A percentile compares a stretch with the other conserved stretches of the same genome.
These are phyloP conservation scores for Kodamaea plutei DNA, from an alignment of 1,139 yeast genomes.

Conservation along the genomic window DNA sequence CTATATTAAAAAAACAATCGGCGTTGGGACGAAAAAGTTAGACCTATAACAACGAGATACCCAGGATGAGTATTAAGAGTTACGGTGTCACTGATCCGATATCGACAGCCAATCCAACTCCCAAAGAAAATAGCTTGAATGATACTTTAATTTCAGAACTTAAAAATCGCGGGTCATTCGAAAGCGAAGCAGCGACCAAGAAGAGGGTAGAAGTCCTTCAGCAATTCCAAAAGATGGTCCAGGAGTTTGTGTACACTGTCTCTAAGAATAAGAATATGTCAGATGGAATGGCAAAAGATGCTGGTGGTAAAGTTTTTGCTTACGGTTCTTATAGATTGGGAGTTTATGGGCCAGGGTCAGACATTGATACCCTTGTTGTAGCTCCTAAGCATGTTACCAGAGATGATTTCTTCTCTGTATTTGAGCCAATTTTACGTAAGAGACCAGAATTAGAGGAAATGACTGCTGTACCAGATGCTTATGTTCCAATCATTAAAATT, in stretches of 20 bases:
- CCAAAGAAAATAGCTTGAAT: conserved; percentile 70
- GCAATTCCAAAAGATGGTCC: conserved; percentile 63
- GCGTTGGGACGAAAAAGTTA: background rate
- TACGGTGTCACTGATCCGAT: conserved; percentile 93
- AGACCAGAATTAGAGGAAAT: conserved; percentile 85
- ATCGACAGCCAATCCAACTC: conserved; percentile 77
- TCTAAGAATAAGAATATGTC: conserved; percentile 83
- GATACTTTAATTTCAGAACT: conserved; percentile 75
- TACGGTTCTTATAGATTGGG: conserved; percentile 94
- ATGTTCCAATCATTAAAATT: conserved; percentile 88
- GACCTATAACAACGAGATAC: background rate
- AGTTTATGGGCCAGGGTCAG: conserved; percentile 97
- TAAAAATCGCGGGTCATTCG: conserved; percentile 84
- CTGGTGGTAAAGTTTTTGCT: conserved; percentile 95
- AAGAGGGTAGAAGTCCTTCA: conserved; percentile 73
- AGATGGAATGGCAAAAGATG: conserved; percentile 95
- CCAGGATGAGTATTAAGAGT: conserved; percentile 21
- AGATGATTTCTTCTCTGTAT: conserved; percentile 81
- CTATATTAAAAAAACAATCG: background rate
- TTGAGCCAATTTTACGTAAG: conserved; percentile 59
- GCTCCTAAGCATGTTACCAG: conserved; percentile 95
- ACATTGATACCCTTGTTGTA: conserved; percentile 91
- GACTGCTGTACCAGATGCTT: conserved; percentile 92
- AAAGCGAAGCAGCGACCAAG: conserved; percentile 73
- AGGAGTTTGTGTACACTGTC: conserved; percentile 79